These are phyloP conservation scores for Prillingera fragicola DNA, from an alignment of 1,284 basidiomycete genomes.

Conservation along the genomic window DNA sequence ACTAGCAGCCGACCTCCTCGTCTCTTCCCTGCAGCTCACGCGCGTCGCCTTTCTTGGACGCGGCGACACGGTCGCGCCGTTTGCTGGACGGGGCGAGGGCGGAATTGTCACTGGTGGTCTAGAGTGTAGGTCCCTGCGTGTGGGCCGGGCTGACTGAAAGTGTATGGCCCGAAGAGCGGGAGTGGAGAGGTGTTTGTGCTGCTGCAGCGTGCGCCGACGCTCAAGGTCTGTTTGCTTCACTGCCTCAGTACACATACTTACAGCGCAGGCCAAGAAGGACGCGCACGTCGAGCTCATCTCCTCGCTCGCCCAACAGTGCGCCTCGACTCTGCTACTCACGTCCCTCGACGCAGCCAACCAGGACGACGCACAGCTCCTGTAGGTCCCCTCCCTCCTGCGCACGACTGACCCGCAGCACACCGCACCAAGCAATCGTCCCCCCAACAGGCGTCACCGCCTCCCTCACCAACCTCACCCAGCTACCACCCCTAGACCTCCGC, in stretches of 20 bases:
- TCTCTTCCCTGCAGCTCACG: constrained; percentile 58
- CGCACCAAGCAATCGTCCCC: constrained; percentile 45
- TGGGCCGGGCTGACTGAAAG: constrained; percentile 4
- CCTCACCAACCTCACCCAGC: constrained; percentile 51
- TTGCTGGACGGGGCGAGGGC: constrained; percentile 61
- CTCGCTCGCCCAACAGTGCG: constrained; percentile 54
- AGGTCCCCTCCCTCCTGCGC: constrained; percentile 35
- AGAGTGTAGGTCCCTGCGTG: constrained; percentile 55
- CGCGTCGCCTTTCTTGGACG: constrained; percentile 58
- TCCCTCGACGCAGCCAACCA: constrained; percentile 68
- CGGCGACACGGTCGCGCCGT: constrained; percentile 60
- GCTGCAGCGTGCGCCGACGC: constrained; percentile 62
- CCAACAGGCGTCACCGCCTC: constrained; percentile 47
- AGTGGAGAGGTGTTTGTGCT: constrained; percentile 13
- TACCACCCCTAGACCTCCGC: constrained; percentile 47
- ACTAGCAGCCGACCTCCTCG: constrained; percentile 65
- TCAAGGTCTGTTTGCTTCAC: constrained; percentile 55
- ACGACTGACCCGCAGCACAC: constrained; percentile 15
- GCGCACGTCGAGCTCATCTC: constrained; percentile 59
- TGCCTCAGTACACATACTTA: constrained; percentile 6
- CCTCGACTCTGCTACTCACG: constrained; percentile 58
- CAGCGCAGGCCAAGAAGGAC: constrained; percentile 59
- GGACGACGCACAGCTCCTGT: constrained; percentile 70
- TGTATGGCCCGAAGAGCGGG: constrained; percentile 8
- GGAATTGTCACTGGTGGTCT: constrained; percentile 63